Percentiles rank a stretch among this genome's conserved stretches.
phyloP scores from a whole-genome alignment of 768 basidiomycete genomes.

The Russula emetica region DNA sequence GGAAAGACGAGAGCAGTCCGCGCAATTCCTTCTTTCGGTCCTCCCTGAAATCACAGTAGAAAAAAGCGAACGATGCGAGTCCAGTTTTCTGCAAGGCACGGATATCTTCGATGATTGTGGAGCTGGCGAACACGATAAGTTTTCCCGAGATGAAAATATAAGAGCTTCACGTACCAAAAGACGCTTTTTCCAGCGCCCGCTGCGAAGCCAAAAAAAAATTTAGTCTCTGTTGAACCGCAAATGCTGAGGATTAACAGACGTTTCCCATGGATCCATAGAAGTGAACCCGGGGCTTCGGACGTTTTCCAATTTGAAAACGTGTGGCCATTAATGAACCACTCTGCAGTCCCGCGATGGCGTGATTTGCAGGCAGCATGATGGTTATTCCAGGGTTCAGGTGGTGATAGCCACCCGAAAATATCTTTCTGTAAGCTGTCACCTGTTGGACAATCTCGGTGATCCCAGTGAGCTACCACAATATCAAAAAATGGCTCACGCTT shows the following conservation, averaged over 20 bases:
- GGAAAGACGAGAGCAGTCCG: background rate
- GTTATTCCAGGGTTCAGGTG: background rate
- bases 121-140: background rate
- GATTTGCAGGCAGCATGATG: background rate
- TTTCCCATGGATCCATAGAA: background rate
- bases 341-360: background rate
- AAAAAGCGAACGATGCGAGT: background rate
- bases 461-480: background rate
- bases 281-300: background rate
- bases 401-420: background rate
- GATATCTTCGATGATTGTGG: background rate
- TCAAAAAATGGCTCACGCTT: background rate
- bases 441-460: background rate
- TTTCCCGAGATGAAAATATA: background rate
- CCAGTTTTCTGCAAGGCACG: background rate
- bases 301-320: background rate
- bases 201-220: background rate
- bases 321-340: background rate
- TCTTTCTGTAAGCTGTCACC: background rate
- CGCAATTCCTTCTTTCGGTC: background rate
- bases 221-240: background rate
- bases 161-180: background rate
- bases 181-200: background rate
- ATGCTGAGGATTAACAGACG: background rate
- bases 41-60: background rate